A percentile compares a stretch with the other conserved stretches of the same genome.
phyloP scores from a whole-genome alignment of 345 rosid species.

The Melastoma malabathricum region DNA sequence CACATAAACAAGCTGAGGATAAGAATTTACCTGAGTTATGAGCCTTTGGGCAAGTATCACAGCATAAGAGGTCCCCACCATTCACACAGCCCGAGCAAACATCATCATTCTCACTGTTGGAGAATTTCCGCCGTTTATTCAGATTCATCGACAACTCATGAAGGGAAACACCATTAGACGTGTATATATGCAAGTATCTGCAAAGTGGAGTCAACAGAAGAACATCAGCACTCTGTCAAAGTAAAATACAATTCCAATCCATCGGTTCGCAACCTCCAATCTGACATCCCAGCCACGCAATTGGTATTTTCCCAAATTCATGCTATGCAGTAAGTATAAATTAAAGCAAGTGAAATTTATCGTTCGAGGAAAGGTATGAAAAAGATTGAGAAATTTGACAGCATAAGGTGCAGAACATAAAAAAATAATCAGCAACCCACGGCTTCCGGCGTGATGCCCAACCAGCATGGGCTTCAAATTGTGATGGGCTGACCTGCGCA shows the following conservation, averaged over 20 bases:
- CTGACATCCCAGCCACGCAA: too few relatives aligned
- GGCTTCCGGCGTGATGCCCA: constrained; percentile 82
- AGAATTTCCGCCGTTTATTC: constrained; percentile 37
- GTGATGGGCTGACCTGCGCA: constrained; percentile 76
- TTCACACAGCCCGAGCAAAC: constrained; percentile 69
- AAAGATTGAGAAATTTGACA: background rate
- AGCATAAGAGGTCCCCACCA: constrained; percentile 82
- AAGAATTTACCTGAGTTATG: constrained; percentile 54
- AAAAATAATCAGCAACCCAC: constrained; percentile 34
- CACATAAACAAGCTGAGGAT: too few relatives aligned
- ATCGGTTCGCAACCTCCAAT: too few relatives aligned
- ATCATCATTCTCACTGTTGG: constrained; percentile 65
- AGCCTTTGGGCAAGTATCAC: constrained; percentile 94
- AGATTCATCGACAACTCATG: constrained; percentile 73
- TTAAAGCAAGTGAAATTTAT: too few relatives aligned
- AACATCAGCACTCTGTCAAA: too few relatives aligned
- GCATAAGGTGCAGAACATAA: background rate
- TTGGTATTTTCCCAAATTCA: too few relatives aligned
- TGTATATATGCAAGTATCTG: constrained; percentile 85
- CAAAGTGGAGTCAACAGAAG: constrained; percentile 4
- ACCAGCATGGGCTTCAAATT: constrained; percentile 97
- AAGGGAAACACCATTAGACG: constrained; percentile 96
- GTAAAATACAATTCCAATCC: too few relatives aligned
- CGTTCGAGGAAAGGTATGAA: too few relatives aligned
- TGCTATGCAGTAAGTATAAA: too few relatives aligned